Base-by-base conservation (phyloP, 139 green algal species). In the Volvox reticuliferus region DNA sequence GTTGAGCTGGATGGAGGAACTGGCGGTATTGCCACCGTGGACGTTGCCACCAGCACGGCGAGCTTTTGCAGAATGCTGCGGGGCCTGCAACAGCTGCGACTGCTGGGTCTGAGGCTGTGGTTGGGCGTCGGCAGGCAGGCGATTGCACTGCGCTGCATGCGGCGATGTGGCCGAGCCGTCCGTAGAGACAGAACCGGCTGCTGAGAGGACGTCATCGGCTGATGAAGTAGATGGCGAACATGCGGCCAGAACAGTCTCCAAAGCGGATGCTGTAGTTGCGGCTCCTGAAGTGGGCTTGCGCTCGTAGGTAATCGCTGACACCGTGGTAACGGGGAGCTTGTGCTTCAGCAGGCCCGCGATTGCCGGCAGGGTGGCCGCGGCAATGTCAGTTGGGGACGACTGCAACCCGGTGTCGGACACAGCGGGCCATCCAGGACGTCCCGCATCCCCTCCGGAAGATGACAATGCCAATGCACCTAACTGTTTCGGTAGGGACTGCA, bases 1-100 rank as follows among this genome's bases (percentile, higher is more conserved):
- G 88, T 94, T 94, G 0, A 94, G 65, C 65, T 80, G 79, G 68
- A 94, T 87, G 26, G 89, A 92, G 80, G 1, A 35, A 71, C 30
- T 63, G 50, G 50, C 55, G n/a, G 86, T n/a, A 44, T 30, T 76
- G 30, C 1, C 3, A 20, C 44, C n/a, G 21, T 55, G 86, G 71
- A 18, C 86, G 86, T 13, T 62, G 71, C 37, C 79, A 30, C 69
- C 63, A 71, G 65, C 19, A 35, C 21, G 30, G 61, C 30, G 30
- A 63, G 32, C n/a, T 35, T 88, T 35, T 12, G 17, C 12, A 63
- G 68, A 22, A 32, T 36, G 85, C 21, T 73, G 82, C 17, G 21
- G 82, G 30, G 28, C 12, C 13, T 87, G 82, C 24, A 28, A 33
- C 67, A 16, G 68, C 3, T 89, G 84, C 69, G 30, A 44, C 67